These are phyloP conservation scores for Populus nigra DNA, from an alignment of 345 rosid species.

Conservation along the genomic window DNA sequence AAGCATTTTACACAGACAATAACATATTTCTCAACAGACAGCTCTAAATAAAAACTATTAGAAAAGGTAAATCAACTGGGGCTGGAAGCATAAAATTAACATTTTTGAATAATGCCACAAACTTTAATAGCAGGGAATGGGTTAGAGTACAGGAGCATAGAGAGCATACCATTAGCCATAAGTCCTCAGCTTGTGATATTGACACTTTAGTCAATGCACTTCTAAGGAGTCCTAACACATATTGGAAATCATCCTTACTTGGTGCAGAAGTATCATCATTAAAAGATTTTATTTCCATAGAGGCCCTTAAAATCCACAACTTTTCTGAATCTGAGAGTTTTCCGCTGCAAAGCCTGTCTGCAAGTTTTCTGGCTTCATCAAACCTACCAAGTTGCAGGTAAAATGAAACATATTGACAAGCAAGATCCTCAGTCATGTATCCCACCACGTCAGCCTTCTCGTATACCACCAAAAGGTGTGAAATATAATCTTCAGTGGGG, in stretches of 20 bases:
- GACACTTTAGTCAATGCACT: constrained; percentile 47
- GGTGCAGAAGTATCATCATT: constrained; percentile 31
- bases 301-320: constrained; percentile 63
- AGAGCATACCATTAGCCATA: constrained; percentile 75
- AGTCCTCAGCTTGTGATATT: constrained; percentile 59
- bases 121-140: not conserved
- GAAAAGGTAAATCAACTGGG: too few species aligned
- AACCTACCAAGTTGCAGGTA: constrained; percentile 57
- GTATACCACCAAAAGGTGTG: constrained; percentile 49
- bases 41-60: not conserved
- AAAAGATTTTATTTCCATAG: constrained; percentile 48
- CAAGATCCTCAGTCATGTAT: constrained; percentile 64
- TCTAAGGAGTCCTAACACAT: constrained; percentile 50
- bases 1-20: not conserved
- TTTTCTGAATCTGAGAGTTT: constrained; percentile 48
- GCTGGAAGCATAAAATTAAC: too few species aligned
- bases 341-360: constrained; percentile 58
- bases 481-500: constrained; percentile 30
- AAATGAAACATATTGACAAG: constrained; percentile 59
- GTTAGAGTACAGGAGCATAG: not conserved
- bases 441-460: constrained; percentile 65
- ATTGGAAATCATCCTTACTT: constrained; percentile 46
- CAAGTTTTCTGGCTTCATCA: constrained; percentile 58
- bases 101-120: not conserved
- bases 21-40: not conserved